Conservation (phyloP, 495 filamentous ascomycete genomes). For the Penicillium salamii region DNA sequence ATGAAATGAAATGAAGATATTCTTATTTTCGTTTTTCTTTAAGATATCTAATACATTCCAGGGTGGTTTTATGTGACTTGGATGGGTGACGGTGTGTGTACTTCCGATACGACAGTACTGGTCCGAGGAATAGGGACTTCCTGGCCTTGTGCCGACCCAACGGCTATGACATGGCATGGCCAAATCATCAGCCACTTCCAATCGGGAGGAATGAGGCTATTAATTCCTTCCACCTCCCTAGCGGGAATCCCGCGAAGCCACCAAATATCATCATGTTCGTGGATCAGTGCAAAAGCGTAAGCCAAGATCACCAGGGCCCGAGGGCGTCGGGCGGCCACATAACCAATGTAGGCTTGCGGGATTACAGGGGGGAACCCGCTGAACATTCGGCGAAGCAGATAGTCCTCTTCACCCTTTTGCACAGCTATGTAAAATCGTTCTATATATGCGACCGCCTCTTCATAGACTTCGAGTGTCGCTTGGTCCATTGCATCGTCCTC, state of each 20-base stretch:
- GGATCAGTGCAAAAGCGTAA: conserved; percentile 36
- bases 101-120: neutral
- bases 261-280: conserved; percentile 31
- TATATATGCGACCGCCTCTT: conserved; percentile 29
- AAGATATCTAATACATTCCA: too few relatives aligned
- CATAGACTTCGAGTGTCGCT: conserved; percentile 30
- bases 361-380: conserved; percentile 36
- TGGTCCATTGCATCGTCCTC: conserved; percentile 18
- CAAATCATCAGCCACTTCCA: conserved; percentile 40
- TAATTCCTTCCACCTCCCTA: conserved; percentile 36
- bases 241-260: conserved; percentile 40
- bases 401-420: conserved; percentile 16
- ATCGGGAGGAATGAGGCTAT: conserved; percentile 27
- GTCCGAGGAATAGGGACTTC: neutral
- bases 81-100: neutral
- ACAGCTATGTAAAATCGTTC: conserved; percentile 29
- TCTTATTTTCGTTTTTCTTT: too few relatives aligned
- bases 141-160: neutral
- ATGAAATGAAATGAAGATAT: too few relatives aligned
- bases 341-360: conserved; percentile 26
- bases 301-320: conserved; percentile 34
- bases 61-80: too few relatives aligned
- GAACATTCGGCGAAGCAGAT: conserved; percentile 28
- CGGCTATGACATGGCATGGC: conserved; percentile 24
- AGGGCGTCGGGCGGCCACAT: conserved; percentile 31